Evolutionary conservation across 225 moss, liverwort and hornwort genomes (phyloP), one percentile per base, ranked within the genome.

Genomic region (Bryoerythrophyllum caledonicum): DNA sequence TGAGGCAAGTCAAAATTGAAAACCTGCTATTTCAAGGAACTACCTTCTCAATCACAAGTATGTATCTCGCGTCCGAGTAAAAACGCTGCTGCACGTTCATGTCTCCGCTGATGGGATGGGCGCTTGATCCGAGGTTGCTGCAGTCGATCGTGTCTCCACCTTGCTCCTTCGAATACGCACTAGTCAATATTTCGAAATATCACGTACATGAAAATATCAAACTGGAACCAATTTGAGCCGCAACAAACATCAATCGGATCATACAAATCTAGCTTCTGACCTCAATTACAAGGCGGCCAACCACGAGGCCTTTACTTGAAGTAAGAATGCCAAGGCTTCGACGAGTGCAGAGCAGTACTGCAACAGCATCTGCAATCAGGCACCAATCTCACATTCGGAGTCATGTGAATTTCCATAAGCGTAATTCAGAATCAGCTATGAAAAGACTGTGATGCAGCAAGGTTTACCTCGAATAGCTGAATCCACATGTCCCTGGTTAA

Each of bases 11-110:
- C 20, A 73, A 0, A 24, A n/a, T 77, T 46, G 38, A 44, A 64
- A 70, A 69, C 54, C 70, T 4, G 4, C 37, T 17, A 60, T 46
- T 20, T 73, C 63, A 76, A 52, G 56, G 0, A 74, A 64, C 32
- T 61, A 93, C 96, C 93, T 96, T 96, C 81, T 96, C 93, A 67
- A 96, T 75, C 34, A 96, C 68, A 70, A 96, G 83, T 74, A 96
- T 89, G 71, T 96, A 93, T 72, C 90, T 86, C 61, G 96, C 93
- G 77, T 96, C 91, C 20, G 96, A 93, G 54, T 87, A 78, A 68
- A 89, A 89, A 4, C 55, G 78, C 46, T 87, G 86, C 78, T 83
- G 76, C 52, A 79, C 62, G 28, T 80, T 82, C 30, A 86, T 74
- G 32, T 93, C 90, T 68, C 87, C 89, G 54, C 76, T 77, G 20